phyloP scores from a whole-genome alignment of 2,329 filamentous ascomycete species.

The Cercospora nicotianae region DNA sequence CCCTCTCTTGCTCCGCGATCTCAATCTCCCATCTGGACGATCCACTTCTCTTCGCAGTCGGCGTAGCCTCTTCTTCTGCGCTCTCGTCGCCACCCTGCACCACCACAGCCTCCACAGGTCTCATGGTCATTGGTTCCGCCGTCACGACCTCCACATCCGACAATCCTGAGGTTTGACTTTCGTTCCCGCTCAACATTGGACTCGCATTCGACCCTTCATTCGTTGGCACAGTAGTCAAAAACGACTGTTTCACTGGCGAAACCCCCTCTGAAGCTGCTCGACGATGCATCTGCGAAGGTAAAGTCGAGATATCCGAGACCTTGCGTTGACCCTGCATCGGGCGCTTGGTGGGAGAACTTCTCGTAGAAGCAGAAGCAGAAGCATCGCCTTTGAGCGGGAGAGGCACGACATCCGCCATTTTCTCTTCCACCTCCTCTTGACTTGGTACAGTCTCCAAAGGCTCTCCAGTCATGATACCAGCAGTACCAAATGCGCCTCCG shows the following conservation, averaged over 20 bases:
- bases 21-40: neutral
- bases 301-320: slow-evolving; percentile 29
- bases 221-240: neutral
- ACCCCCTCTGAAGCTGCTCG: slow-evolving; percentile 8
- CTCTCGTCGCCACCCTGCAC: slow-evolving; percentile 3
- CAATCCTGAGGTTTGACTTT: slow-evolving; percentile 9
- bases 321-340: slow-evolving; percentile 26
- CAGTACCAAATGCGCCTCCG: neutral
- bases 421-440: slow-evolving; percentile 1
- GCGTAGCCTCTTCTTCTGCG: slow-evolving; percentile 22
- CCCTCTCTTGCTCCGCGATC: slow-evolving; percentile 22
- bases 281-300: slow-evolving; percentile 21
- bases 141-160: slow-evolving; percentile 14
- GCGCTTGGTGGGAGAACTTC: neutral
- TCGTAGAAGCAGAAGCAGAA: neutral
- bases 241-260: neutral
- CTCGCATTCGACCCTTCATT: neutral
- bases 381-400: neutral
- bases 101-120: slow-evolving; percentile 14
- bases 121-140: slow-evolving; percentile 17
- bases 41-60: slow-evolving; percentile 11
- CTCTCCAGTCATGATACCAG: neutral
- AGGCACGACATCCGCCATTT: neutral
- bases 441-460: slow-evolving; percentile 16
- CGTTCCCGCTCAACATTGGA: neutral